Evolutionary conservation across 441 rosid genomes (phyloP), one percentile per base, ranked within the genome.

Genomic region (Erysimum cheiri): DNA sequence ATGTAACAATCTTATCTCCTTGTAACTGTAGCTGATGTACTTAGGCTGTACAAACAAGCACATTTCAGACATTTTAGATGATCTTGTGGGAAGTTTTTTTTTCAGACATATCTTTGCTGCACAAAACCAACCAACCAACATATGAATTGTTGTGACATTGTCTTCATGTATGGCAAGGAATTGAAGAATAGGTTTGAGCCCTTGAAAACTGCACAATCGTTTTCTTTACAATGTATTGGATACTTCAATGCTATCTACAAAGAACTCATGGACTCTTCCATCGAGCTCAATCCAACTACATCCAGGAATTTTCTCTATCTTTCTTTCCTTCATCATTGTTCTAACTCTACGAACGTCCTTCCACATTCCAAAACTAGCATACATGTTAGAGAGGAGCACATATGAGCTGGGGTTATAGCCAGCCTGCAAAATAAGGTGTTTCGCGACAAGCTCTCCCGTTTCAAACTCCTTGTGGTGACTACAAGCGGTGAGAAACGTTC

Each of bases 221-320:
- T 68, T 31, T 68, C 47, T 46, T 40, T 69, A 75, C 74, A 64
- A 76, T 43, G 71, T 31, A 71, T 32, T 75, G 17, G 78, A 54
- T 43, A 32, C 54, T 62, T 61, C 69, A 49, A 75, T 56, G 70
- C 24, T 71, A 71, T 49, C 73, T 71, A 77, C 77, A 56, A 79
- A 80, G 78, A 93, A 93, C 72, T 89, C 87, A 58, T 86, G 91
- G 58, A 85, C 80, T 11, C 60, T 75, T 61, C 94, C 98, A 10
- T 89, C 85, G 2, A 93, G 80, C 67, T 79, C 91, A 52, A 86
- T 84, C 89, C 85, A 83, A 67, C 93, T 86, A 69, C 85, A 86
- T 39, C 93, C 93, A 0, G 82, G 89, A 57, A 77, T 17, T 77
- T 84, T 88, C 69, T 77, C 69, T 3, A 88, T 44, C 28, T 77